phyloP scores from a whole-genome alignment of 192 early-diverging fungal species.

The Geranomyces variabilis region DNA sequence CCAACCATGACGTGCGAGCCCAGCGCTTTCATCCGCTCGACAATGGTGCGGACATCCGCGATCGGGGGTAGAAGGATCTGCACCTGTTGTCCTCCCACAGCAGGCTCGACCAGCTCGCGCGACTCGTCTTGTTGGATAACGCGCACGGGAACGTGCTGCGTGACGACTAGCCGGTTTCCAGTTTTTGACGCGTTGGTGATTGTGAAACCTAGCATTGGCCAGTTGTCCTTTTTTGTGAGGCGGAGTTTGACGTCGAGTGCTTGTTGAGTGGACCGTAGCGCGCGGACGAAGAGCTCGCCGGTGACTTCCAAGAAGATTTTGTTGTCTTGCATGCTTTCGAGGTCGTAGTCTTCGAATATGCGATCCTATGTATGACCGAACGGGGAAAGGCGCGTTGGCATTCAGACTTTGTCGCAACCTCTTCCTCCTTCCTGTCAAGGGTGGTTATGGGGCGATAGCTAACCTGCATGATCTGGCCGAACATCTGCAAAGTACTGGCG shows the following conservation, averaged over 20 bases:
- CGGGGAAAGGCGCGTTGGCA: no score
- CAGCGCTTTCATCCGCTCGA: constrained; percentile 67
- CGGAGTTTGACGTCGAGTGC: constrained; percentile 57
- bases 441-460: no score
- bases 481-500: constrained; percentile 65
- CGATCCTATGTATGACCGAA: constrained; percentile 38
- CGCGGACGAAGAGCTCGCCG: constrained; percentile 67
- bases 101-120: constrained; percentile 60
- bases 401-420: no score
- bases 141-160: constrained; percentile 67
- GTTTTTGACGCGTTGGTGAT: constrained; percentile 51
- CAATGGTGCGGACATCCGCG: constrained; percentile 63
- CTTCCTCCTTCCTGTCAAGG: no score
- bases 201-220: constrained; percentile 54
- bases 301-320: constrained; percentile 74
- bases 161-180: constrained; percentile 43
- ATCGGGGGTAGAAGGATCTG: constrained; percentile 80
- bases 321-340: constrained; percentile 61
- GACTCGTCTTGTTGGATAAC: constrained; percentile 57
- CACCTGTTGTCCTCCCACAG: constrained; percentile 55
- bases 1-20: constrained; percentile 65
- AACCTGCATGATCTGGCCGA: constrained; percentile 45
- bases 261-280: constrained; percentile 62
- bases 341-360: constrained; percentile 71
- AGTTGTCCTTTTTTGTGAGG: constrained; percentile 66